A percentile compares a stretch with the other conserved stretches of the same genome.
These are phyloP conservation scores for Chaetomium globosum DNA, from an alignment of 2,329 filamentous ascomycete genomes.

Conservation along the genomic window DNA sequence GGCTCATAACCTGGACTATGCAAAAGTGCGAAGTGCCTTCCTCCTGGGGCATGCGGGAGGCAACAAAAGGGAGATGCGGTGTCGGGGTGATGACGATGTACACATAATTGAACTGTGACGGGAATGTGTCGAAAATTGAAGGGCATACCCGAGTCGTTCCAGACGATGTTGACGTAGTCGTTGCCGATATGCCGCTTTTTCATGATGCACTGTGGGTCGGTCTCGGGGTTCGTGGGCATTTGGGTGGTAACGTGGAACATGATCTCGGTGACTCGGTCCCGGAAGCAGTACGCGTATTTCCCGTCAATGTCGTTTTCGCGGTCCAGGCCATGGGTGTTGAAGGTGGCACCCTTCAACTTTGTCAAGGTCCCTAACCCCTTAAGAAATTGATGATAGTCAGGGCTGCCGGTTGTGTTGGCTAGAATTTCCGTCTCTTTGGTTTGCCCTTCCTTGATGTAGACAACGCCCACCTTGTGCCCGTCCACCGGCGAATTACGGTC, in stretches of 20 bases:
- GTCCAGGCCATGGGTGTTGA: slow-evolving; percentile 93
- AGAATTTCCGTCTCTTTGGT: slow-evolving; percentile 81
- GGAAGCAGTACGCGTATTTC: slow-evolving; percentile 88
- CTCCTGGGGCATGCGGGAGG: slow-evolving; percentile 53
- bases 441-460: slow-evolving; percentile 90
- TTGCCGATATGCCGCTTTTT: slow-evolving; percentile 98
- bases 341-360: slow-evolving; percentile 76
- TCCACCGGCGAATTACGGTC: slow-evolving; percentile 89
- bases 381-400: slow-evolving; percentile 85
- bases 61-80: slow-evolving; percentile 74
- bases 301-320: slow-evolving; percentile 77
- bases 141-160: slow-evolving; percentile 90
- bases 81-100: slow-evolving; percentile 94
- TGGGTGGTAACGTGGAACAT: slow-evolving; percentile 95
- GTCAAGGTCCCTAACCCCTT: slow-evolving; percentile 80
- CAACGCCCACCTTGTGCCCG: slow-evolving; percentile 90
- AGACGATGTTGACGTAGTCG: slow-evolving; percentile 96
- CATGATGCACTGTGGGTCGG: slow-evolving; percentile 72
- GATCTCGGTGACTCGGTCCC: slow-evolving; percentile 90
- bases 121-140: slow-evolving; percentile 93
- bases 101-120: slow-evolving; percentile 93
- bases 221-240: slow-evolving; percentile 86
- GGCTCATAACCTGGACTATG: slow-evolving; percentile 85
- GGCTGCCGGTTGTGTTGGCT: slow-evolving; percentile 80
- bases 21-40: slow-evolving; percentile 64